Percentiles rank a stretch among this genome's conserved stretches.
These are phyloP conservation scores for Sugiyamaella americana DNA, from an alignment of 805 yeast species.

Conservation along the genomic window DNA sequence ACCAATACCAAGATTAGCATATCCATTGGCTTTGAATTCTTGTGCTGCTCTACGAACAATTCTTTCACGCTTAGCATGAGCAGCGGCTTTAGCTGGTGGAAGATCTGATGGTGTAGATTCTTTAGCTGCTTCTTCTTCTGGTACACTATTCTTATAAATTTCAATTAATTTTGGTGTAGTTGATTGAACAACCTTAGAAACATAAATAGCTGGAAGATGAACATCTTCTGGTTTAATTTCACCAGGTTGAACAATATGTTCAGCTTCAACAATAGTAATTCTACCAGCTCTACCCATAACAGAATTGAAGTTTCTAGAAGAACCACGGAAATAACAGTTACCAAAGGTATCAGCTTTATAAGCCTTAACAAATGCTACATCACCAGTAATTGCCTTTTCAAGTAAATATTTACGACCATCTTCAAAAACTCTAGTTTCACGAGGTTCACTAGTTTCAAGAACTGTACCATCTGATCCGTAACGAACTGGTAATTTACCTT, in stretches of 20 bases:
- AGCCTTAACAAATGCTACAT: constrained; percentile 39
- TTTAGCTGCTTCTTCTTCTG: constrained; percentile 17
- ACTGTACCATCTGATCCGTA: constrained; percentile 34
- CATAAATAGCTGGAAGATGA: constrained; percentile 40
- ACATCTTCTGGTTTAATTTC: constrained; percentile 39
- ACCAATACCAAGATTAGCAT: constrained; percentile 40
- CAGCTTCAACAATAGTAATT: constrained; percentile 42
- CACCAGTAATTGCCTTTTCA: constrained; percentile 38
- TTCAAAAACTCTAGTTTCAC: constrained; percentile 35
- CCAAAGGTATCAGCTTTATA: constrained; percentile 39
- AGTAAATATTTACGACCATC: constrained; percentile 36
- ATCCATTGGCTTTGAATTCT: constrained; percentile 36
- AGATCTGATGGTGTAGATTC: constrained; percentile 2
- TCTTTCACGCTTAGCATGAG: constrained; percentile 26
- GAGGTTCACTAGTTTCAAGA: constrained; percentile 32
- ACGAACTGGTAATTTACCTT: constrained; percentile 39
- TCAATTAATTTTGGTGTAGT: constrained; percentile 39
- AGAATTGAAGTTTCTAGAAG: constrained; percentile 40
- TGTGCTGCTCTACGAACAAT: constrained; percentile 38
- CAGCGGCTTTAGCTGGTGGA: constrained; percentile 15
- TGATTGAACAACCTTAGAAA: constrained; percentile 35
- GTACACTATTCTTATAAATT: constrained; percentile 25
- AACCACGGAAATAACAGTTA: constrained; percentile 41
- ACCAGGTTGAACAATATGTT: constrained; percentile 41
- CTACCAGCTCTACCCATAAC: constrained; percentile 40